Conservation (phyloP, 2,329 filamentous ascomycete genomes). For the Fusarium papillatum region DNA sequence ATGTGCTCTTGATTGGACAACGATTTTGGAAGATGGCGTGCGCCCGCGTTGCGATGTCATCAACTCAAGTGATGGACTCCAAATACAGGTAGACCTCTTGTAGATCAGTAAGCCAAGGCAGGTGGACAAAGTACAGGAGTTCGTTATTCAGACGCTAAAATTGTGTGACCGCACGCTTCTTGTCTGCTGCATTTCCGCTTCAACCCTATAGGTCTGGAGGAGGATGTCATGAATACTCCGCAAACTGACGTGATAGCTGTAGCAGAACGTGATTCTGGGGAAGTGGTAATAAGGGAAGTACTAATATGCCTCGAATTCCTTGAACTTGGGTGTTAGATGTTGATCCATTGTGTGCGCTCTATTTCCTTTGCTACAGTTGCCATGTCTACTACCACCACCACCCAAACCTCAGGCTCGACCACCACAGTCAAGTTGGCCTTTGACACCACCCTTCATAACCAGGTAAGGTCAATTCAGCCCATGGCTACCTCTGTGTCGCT, state of each 20-base stretch:
- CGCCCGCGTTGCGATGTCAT: neutral
- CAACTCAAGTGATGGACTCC: neutral
- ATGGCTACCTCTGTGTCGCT: neutral
- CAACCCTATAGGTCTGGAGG: neutral
- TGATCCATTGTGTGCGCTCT: no score
- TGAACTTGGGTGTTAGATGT: neutral
- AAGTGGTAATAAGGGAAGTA: neutral
- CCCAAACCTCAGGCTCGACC: neutral
- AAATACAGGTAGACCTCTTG: neutral
- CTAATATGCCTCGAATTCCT: neutral
- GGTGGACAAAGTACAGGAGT: neutral
- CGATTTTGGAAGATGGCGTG: neutral
- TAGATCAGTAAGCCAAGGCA: neutral
- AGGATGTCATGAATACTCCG: slow-evolving; percentile 7
- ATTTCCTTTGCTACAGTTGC: no score
- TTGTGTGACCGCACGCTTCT: slow-evolving; percentile 1
- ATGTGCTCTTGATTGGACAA: neutral
- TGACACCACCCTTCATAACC: slow-evolving; percentile 1
- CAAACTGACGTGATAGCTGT: slow-evolving; percentile 3
- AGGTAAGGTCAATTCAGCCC: neutral
- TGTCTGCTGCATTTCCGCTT: neutral
- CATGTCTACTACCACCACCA: neutral
- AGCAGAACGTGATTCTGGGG: neutral
- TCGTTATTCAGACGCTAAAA: neutral
- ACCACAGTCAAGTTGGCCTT: slow-evolving; percentile 2